phyloP scores from a whole-genome alignment of 1,139 yeast species.

The Starmera stellimalicola region DNA sequence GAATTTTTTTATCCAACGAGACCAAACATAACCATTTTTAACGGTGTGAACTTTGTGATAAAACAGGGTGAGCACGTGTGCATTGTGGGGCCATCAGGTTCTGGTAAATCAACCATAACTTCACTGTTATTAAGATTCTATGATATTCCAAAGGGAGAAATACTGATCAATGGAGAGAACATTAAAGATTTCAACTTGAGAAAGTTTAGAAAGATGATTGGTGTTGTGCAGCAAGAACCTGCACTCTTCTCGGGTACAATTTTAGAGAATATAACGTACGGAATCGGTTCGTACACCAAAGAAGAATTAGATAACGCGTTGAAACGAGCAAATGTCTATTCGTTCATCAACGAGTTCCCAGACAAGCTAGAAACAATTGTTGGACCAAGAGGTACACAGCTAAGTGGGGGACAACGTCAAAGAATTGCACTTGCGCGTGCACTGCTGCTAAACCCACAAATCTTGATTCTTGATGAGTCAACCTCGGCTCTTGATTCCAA shows the following conservation, averaged over 20 bases:
- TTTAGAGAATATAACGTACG: conserved; percentile 71
- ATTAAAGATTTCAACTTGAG: conserved; percentile 58
- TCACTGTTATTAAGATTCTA: conserved; percentile 66
- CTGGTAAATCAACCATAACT: conserved; percentile 84
- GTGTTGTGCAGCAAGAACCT: conserved; percentile 89
- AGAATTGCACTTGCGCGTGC: conserved; percentile 85
- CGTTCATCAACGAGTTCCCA: conserved; percentile 66
- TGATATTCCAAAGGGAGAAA: conserved; percentile 48
- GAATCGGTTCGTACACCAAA: conserved; percentile 42
- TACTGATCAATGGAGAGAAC: conserved; percentile 58
- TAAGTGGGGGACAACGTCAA: conserved; percentile 85
- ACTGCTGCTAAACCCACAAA: conserved; percentile 51
- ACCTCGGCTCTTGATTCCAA: conserved; percentile 73
- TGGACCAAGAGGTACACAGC: conserved; percentile 81
- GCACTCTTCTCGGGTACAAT: conserved; percentile 71
- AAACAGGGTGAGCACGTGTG: conserved; percentile 74
- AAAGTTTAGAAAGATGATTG: conserved; percentile 64
- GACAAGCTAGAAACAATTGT: conserved; percentile 73
- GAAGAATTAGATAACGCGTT: conserved; percentile 34
- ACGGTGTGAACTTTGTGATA: conserved; percentile 51
- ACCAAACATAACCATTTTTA: conserved; percentile 61
- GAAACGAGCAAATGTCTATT: conserved; percentile 57
- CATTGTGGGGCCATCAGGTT: conserved; percentile 86
- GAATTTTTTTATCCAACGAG: conserved; percentile 82
- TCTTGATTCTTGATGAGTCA: conserved; percentile 68